Evolutionary conservation across 371 early-diverging fungal genomes (phyloP), one percentile per base, ranked within the genome.

Genomic region (Mortierella sp.): DNA sequence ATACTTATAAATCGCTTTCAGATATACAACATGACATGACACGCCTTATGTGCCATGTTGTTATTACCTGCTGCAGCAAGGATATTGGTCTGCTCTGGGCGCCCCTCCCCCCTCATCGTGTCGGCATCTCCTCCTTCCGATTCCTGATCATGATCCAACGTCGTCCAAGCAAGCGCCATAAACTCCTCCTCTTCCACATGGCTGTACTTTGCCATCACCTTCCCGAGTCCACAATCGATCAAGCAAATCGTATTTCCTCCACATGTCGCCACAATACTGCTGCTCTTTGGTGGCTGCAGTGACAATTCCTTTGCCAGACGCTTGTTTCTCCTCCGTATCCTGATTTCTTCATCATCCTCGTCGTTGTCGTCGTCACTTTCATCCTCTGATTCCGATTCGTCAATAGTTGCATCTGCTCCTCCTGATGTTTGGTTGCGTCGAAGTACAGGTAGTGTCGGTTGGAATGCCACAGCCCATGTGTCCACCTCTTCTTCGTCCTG

Each of bases 131-230:
- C 70, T 4, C 53, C 48, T 29, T 37, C 37, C 11, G 41, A 64
- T 0, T 63, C 39, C 9, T 43, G 41, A 10, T 29, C 6, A 34
- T 75, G 79, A 24, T 66, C 70, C 39, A 90, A 47, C 0, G 85
- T 80, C 3, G 92, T 91, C 92, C 92, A 92, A 16, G 91, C 88
- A 64, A 90, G 72, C 39, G 87, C 83, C 64, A 86, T 87, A 76
- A 92, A 91, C 19, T 87, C 85, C 48, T 92, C 92, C n/a, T 88
- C 87, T 58, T 88, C 88, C 16, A 87, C 63, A 65, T 92, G 92
- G 10, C 88, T 91, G 70, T 90, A 92, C 71, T 91, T 92, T 68
- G 88, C 89, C 26, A 86, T 72, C 31, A 88, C 86, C 41, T 81
- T 84, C 22, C 88, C 90, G 41, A 88, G 83, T 2, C 82, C 74